Evolutionary conservation across 805 yeast species (phyloP).

Genomic region (Saccharomyces kudriavzevii): DNA sequence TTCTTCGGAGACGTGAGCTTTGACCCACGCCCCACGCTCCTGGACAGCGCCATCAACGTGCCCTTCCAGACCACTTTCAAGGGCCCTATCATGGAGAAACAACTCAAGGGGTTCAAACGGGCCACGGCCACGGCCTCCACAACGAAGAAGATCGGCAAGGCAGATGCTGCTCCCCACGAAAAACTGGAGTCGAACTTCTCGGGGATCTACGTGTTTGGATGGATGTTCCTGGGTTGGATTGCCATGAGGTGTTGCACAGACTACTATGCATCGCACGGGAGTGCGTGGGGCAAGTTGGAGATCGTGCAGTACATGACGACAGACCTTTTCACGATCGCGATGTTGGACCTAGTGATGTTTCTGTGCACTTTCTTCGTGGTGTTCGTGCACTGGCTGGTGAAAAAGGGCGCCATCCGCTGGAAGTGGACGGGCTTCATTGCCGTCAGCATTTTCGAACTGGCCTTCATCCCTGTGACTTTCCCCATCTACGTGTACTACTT

Average conservation of each 20-base stretch:
- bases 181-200: conserved; percentile 37
- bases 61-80: conserved; percentile 15
- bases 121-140: not conserved
- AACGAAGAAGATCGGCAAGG: not conserved
- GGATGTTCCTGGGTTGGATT: conserved; percentile 58
- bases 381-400: conserved; percentile 48
- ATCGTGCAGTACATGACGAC: conserved; percentile 49
- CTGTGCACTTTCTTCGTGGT: conserved; percentile 53
- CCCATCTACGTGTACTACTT: conserved; percentile 48
- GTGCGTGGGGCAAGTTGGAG: conserved; percentile 37
- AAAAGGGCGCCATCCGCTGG: conserved; percentile 48
- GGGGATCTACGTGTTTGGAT: conserved; percentile 75
- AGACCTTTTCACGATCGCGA: conserved; percentile 56
- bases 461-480: conserved; percentile 43
- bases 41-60: conserved; percentile 36
- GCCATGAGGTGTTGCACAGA: conserved; percentile 47
- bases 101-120: conserved; percentile 14
- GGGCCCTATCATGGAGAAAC: conserved; percentile 27
- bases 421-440: conserved; percentile 49
- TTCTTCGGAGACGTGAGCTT: conserved; percentile 49
- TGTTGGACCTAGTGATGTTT: conserved; percentile 71
- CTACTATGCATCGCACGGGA: conserved; percentile 39
- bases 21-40: conserved; percentile 36
- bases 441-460: conserved; percentile 48
- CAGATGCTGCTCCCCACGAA: conserved; percentile 1